These are phyloP conservation scores for Aspergillus eucalypticola DNA, from an alignment of 2,329 filamentous ascomycete species.

Conservation along the genomic window DNA sequence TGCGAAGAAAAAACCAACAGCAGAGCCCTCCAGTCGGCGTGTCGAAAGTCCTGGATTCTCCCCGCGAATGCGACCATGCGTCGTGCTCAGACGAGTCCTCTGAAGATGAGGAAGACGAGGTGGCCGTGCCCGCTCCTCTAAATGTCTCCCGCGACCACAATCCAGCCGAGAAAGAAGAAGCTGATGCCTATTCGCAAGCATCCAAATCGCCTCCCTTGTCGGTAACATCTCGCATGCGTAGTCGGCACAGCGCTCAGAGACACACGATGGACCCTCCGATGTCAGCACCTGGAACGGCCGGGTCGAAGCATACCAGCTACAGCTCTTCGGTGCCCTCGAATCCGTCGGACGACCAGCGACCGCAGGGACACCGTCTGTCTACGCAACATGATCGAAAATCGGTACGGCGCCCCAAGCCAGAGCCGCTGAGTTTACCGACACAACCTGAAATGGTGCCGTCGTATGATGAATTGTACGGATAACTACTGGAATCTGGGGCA, in stretches of 20 bases:
- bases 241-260: conserved; percentile 34
- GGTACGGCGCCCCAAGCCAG: conserved; percentile 18
- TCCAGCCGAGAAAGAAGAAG: conserved; percentile 10
- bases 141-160: conserved; percentile 3
- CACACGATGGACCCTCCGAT: conserved; percentile 27
- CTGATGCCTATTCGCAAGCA: conserved; percentile 25
- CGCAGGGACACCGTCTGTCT: conserved; percentile 17
- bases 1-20: conserved; percentile 12
- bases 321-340: conserved; percentile 32
- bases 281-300: conserved; percentile 29
- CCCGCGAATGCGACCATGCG: conserved; percentile 11
- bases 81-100: conserved; percentile 20
- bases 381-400: conserved; percentile 26
- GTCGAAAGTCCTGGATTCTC: not conserved
- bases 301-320: conserved; percentile 36
- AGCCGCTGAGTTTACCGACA: conserved; percentile 21
- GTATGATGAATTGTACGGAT: conserved; percentile 43
- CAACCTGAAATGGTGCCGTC: conserved; percentile 39
- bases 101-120: conserved; percentile 28
- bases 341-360: conserved; percentile 29
- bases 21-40: not conserved
- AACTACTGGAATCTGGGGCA: conserved; percentile 6
- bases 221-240: conserved; percentile 40
- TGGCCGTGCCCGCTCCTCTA: conserved; percentile 2
- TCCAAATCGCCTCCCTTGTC: conserved; percentile 40